Evolutionary conservation across 306 rosid species (phyloP).

Genomic region (Dalbergia cochinchinensis): DNA sequence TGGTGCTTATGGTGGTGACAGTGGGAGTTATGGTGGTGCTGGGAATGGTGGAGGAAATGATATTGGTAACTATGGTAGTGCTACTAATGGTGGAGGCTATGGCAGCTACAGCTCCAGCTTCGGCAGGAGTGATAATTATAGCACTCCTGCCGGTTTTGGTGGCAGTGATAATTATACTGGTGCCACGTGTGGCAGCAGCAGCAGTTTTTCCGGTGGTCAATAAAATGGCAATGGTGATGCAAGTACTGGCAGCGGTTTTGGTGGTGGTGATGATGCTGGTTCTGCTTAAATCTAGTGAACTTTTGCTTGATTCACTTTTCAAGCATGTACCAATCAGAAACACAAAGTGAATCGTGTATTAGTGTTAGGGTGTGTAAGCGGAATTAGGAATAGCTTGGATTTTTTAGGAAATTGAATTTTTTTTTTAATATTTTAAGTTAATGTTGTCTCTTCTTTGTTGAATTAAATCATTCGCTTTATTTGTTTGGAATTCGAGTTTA

Average conservation of each 20-base stretch:
- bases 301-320: conserved; percentile 16
- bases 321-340: conserved; percentile 40
- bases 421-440: no score
- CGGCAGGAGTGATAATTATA: conserved; percentile 33
- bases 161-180: conserved; percentile 13
- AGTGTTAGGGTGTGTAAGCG: no score
- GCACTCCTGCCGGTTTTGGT: conserved; percentile 34
- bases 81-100: conserved; percentile 16
- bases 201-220: conserved; percentile 37
- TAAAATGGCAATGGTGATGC: conserved; percentile 9
- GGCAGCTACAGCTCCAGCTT: conserved; percentile 29
- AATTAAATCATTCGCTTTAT: no score
- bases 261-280: conserved; percentile 30
- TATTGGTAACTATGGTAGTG: conserved; percentile 36
- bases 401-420: no score
- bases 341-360: no score
- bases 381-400: no score
- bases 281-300: background rate
- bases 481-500: no score
- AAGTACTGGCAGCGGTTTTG: conserved; percentile 28
- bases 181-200: background rate
- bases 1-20: conserved; percentile 48
- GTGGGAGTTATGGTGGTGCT: conserved; percentile 42
- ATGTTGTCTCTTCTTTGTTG: no score
- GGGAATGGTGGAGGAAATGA: conserved; percentile 41